Conservation (phyloP, 2,329 filamentous ascomycete genomes). For the Beauveria caledonica region DNA sequence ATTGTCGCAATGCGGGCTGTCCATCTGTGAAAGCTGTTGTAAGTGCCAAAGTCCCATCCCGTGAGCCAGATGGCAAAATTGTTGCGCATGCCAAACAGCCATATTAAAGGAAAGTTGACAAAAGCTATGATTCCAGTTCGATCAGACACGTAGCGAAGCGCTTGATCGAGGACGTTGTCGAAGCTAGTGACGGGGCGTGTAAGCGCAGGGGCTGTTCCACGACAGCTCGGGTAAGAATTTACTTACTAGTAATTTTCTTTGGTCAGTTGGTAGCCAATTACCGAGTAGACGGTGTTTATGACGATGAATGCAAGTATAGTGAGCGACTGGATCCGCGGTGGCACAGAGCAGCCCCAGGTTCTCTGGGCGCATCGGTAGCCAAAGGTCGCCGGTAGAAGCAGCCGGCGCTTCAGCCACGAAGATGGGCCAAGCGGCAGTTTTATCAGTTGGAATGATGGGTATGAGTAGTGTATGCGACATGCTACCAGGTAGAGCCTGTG, state of each 20-base stretch:
- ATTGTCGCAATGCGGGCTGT: slow-evolving; percentile 53
- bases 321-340: slow-evolving; percentile 33
- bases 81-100: slow-evolving; percentile 60
- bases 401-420: slow-evolving; percentile 24
- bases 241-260: no score
- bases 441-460: not conserved
- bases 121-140: slow-evolving; percentile 57
- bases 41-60: slow-evolving; percentile 60
- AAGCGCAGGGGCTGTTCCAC: no score
- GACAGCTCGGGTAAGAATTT: no score
- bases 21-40: slow-evolving; percentile 60
- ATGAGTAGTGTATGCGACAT: not conserved
- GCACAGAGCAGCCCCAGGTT: slow-evolving; percentile 36
- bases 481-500: not conserved
- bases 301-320: slow-evolving; percentile 29
- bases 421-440: not conserved
- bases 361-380: slow-evolving; percentile 35
- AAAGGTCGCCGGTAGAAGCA: slow-evolving; percentile 34
- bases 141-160: slow-evolving; percentile 50
- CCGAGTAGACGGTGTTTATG: not conserved
- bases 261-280: not conserved
- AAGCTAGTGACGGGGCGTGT: not conserved
- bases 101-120: slow-evolving; percentile 55
- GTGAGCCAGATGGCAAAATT: slow-evolving; percentile 59
- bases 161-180: slow-evolving; percentile 18